phyloP scores from a whole-genome alignment of 208 protist genomes.

The Leishmania mexicana region DNA sequence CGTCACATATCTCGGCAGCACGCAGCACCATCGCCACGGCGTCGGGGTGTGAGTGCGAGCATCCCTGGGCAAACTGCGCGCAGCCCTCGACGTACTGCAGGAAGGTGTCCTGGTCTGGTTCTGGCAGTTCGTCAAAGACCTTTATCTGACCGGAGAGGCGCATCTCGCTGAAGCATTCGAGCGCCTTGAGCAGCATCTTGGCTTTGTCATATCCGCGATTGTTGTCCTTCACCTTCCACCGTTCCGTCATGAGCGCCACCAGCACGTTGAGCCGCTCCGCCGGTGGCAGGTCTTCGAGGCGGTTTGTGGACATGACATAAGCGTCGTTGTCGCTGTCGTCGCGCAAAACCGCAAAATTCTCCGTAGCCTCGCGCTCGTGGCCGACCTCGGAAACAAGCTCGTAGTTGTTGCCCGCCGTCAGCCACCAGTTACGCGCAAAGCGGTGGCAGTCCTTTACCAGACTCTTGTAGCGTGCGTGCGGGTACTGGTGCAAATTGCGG shows the following conservation, averaged over 20 bases:
- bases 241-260: constrained; percentile 62
- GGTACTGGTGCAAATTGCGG: constrained; percentile 90
- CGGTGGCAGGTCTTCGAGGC: constrained; percentile 74
- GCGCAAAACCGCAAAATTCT: constrained; percentile 79
- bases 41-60: constrained; percentile 85
- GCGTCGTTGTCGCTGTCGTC: constrained; percentile 77
- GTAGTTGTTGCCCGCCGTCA: constrained; percentile 86
- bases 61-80: constrained; percentile 67
- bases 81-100: constrained; percentile 87
- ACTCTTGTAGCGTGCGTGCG: constrained; percentile 87
- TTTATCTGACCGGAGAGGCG: constrained; percentile 56
- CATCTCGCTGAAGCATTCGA: constrained; percentile 93
- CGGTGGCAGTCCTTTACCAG: constrained; percentile 79
- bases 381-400: constrained; percentile 81
- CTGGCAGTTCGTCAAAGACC: constrained; percentile 61
- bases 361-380: constrained; percentile 87
- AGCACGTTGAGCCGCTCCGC: constrained; percentile 71
- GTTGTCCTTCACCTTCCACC: constrained; percentile 83
- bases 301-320: constrained; percentile 77
- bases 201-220: constrained; percentile 91
- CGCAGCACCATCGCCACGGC: constrained; percentile 81
- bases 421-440: constrained; percentile 85
- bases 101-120: constrained; percentile 87
- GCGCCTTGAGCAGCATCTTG: constrained; percentile 73
- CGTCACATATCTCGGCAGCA: constrained; percentile 85